Evolutionary conservation across 1,139 yeast genomes (phyloP).

Genomic region (Debaryomyces sp.): DNA sequence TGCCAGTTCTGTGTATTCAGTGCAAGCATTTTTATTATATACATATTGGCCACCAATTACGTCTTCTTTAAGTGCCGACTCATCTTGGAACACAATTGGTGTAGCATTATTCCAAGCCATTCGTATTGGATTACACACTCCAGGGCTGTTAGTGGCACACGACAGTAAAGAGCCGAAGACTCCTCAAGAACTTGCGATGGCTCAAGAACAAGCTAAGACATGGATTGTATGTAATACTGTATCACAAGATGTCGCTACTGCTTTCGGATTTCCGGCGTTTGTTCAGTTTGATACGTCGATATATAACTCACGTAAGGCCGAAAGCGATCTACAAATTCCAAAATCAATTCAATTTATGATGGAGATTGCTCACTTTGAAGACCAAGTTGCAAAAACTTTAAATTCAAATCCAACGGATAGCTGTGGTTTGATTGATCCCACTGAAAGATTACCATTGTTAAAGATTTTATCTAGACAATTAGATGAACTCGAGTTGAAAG

Average conservation of each 20-base stretch:
- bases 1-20: conserved; percentile 91
- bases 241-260: conserved; percentile 85
- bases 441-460: conserved; percentile 73
- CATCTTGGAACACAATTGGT: conserved; percentile 94
- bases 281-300: conserved; percentile 81
- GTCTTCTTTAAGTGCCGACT: conserved; percentile 90
- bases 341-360: conserved; percentile 69
- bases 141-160: conserved; percentile 24
- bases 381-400: conserved; percentile 77
- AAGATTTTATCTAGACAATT: conserved; percentile 70
- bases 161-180: conserved; percentile 15
- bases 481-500: conserved; percentile 69
- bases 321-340: conserved; percentile 53
- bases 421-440: conserved; percentile 63
- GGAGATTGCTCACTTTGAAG: conserved; percentile 82
- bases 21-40: conserved; percentile 85
- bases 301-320: conserved; percentile 52
- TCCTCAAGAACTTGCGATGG: conserved; percentile 41
- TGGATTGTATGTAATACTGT: conserved; percentile 95
- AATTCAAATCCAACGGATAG: conserved; percentile 73
- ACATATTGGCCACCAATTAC: conserved; percentile 97
- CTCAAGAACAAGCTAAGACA: conserved; percentile 79
- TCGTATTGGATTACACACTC: conserved; percentile 82
- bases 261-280: conserved; percentile 93
- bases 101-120: conserved; percentile 91